Base-by-base conservation (phyloP, 768 basidiomycete genomes). In the Rhodosporidiobolus odoratus region DNA sequence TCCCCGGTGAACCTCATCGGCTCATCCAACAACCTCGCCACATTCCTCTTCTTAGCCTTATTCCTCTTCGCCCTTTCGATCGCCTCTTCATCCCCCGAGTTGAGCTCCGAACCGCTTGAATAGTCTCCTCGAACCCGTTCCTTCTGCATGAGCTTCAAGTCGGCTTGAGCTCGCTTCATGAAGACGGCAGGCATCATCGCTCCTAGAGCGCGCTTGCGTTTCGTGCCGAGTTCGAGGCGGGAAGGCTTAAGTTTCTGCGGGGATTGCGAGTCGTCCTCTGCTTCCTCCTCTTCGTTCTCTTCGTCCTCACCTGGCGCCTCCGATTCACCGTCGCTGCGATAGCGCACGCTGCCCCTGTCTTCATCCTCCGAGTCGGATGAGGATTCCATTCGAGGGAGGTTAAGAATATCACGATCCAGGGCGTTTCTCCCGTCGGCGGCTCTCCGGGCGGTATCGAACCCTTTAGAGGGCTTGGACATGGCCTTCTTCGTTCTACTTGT, bases 111-210 rank as follows among this genome's bases (percentile, higher is more conserved):
- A 12, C 67, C 71, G 34, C 48, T 48, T 16, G 68, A 50, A 32
- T 48, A 25, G 16, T n/a, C 53, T 25, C 65, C 65, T 16, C 25
- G n/a, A 0, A 32, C 50, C 27, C 65, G 66, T 67, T 78, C 76
- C 40, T 57, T 19, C 35, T 61, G 47, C 77, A 78, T 78, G 27
- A 76, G 54, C 52, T 59, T 43, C 19, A 78, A 66, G 40, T 78
- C 77, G 16, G 56, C 65, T 30, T 66, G 37, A 4, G 77, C 77
- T 53, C 62, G 64, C 65, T 76, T 76, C 54, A 76, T 60, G 64
- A 75, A 74, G 8, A 69, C 64, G 30, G 57, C 73, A 10, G 77
- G 77, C 76, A 78, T 75, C 77, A 75, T 76, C 23, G 35, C 25
- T 13, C 63, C 57, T 10, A 75, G 53, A 2, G 67, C 67, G n/a